A percentile compares a stretch with the other conserved stretches of the same genome.
Evolutionary conservation across 495 filamentous ascomycete species (phyloP).

Genomic region (Aspergillus homomorphus): DNA sequence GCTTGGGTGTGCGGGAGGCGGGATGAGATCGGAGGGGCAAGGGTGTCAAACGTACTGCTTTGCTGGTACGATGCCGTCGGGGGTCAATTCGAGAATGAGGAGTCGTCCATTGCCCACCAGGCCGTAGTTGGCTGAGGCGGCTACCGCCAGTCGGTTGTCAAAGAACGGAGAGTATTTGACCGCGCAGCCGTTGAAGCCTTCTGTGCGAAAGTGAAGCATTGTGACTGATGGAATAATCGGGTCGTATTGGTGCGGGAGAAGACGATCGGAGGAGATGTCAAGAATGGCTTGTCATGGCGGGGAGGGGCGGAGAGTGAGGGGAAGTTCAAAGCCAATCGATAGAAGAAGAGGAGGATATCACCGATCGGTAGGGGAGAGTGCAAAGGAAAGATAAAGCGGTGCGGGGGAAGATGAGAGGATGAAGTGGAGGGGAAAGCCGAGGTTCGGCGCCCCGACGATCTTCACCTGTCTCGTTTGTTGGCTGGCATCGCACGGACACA

Average conservation of each 20-base stretch:
- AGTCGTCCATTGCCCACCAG: constrained; percentile 94
- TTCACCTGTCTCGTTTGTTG: no score
- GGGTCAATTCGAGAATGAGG: constrained; percentile 74
- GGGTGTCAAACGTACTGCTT: constrained; percentile 68
- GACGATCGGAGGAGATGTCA: not conserved
- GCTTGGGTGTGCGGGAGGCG: not conserved
- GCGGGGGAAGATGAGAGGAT: not conserved
- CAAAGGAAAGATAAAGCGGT: constrained; percentile 1
- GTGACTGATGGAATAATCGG: not conserved
- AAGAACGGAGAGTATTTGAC: constrained; percentile 98
- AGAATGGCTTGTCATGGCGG: not conserved
- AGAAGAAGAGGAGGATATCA: not conserved
- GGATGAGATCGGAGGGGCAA: not conserved
- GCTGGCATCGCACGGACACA: no score
- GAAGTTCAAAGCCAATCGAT: not conserved
- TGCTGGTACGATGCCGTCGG: constrained; percentile 76
- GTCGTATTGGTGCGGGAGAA: not conserved
- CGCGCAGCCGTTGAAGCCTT: constrained; percentile 89
- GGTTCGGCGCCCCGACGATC: constrained; percentile 5
- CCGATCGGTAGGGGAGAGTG: not conserved
- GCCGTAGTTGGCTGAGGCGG: constrained; percentile 85
- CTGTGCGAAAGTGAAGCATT: constrained; percentile 92
- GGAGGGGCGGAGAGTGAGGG: not conserved
- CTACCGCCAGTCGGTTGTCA: constrained; percentile 87
- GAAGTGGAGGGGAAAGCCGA: not conserved